Conservation (phyloP, 208 protist species). For the Leishmania guyanensis region DNA sequence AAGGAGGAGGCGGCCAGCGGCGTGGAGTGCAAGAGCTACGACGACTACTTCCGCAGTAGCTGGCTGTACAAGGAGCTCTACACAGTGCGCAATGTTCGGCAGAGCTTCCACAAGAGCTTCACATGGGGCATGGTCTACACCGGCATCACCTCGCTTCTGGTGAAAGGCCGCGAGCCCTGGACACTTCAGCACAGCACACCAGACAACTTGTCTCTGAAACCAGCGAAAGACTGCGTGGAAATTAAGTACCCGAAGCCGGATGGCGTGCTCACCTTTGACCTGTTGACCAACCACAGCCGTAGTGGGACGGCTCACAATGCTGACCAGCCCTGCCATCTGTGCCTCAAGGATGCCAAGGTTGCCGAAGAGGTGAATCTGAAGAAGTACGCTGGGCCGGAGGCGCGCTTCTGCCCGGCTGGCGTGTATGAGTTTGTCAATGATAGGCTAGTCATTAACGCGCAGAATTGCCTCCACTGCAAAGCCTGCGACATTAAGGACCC, state of each 20-base stretch:
- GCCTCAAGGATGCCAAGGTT: constrained; percentile 69
- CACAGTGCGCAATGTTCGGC: constrained; percentile 93
- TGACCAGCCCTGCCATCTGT: constrained; percentile 96
- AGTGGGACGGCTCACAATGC: constrained; percentile 97
- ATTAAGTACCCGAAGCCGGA: constrained; percentile 98
- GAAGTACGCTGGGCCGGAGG: constrained; percentile 92
- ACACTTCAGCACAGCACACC: not conserved
- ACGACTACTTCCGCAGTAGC: constrained; percentile 81
- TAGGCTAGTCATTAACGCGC: constrained; percentile 96
- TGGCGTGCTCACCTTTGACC: constrained; percentile 95
- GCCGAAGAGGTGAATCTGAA: constrained; percentile 88
- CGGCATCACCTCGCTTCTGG: constrained; percentile 81
- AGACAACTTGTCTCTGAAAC: constrained; percentile 81
- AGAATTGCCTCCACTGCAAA: constrained; percentile 99
- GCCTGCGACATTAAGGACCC: constrained; percentile 99
- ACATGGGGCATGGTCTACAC: constrained; percentile 81
- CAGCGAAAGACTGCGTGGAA: constrained; percentile 63
- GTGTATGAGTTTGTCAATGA: constrained; percentile 96
- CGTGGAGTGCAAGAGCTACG: constrained; percentile 82
- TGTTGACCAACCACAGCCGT: constrained; percentile 95
- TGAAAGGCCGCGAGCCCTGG: constrained; percentile 77
- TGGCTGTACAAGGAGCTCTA: constrained; percentile 96
- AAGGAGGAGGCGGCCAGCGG: constrained; percentile 45
- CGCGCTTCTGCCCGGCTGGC: constrained; percentile 95
- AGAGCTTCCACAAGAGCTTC: constrained; percentile 90